phyloP scores from a whole-genome alignment of 2,329 filamentous ascomycete genomes.

The Ophiostoma sp. region DNA sequence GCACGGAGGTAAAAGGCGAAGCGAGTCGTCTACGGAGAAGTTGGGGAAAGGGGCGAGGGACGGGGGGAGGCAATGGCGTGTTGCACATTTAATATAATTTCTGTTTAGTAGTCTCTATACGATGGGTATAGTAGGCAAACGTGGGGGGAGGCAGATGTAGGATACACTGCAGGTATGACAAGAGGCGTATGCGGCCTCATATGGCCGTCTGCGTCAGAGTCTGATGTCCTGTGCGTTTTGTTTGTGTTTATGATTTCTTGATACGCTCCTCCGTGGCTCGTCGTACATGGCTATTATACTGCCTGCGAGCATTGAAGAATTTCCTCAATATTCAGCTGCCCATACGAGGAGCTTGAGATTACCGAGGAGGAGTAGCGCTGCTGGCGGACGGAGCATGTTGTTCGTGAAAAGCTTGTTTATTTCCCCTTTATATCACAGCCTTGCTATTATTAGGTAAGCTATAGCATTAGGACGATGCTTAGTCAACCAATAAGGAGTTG shows the following conservation, averaged over 20 bases:
- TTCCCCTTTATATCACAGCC: too few species aligned
- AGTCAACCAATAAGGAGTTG: too few species aligned
- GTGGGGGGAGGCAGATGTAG: background rate
- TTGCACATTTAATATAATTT: background rate
- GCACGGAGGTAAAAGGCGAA: background rate
- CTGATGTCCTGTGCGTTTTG: background rate
- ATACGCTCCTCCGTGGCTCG: too few species aligned
- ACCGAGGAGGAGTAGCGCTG: too few species aligned
- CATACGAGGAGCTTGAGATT: too few species aligned
- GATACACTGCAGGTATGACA: background rate
- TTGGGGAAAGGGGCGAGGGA: background rate
- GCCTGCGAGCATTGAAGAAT: too few species aligned
- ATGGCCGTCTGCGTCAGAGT: background rate
- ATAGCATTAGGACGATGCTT: too few species aligned
- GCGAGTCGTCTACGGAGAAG: background rate
- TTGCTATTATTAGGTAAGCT: too few species aligned
- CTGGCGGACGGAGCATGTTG: too few species aligned
- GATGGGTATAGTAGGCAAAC: background rate
- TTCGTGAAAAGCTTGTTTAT: too few species aligned
- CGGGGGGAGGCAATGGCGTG: background rate
- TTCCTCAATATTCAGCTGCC: too few species aligned
- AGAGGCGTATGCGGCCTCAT: background rate
- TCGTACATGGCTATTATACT: too few species aligned
- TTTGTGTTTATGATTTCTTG: background rate
- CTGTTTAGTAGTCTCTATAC: background rate